Evolutionary conservation across 768 basidiomycete genomes (phyloP).

Genomic region (Podaxis carcinomalis): DNA sequence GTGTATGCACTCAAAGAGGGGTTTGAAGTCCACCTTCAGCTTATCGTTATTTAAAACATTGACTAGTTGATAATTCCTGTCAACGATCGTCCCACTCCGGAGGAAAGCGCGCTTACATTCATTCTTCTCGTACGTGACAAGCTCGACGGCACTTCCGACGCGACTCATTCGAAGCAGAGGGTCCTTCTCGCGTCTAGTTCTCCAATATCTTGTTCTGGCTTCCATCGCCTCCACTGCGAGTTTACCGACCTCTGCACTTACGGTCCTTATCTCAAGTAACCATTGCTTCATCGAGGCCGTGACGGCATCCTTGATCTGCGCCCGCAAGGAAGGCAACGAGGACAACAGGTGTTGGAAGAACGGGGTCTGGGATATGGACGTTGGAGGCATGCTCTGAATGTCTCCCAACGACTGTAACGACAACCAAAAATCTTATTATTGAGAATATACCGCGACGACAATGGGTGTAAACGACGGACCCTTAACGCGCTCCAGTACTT

Average conservation of each 20-base stretch:
- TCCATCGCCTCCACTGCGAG: slow-evolving; percentile 92
- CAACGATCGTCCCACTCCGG: neutral
- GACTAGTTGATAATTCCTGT: slow-evolving; percentile 41
- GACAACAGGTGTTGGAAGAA: slow-evolving; percentile 90
- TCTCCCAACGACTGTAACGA: slow-evolving; percentile 84
- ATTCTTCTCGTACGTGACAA: slow-evolving; percentile 88
- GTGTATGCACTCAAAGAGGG: slow-evolving; percentile 94
- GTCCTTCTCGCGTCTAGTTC: slow-evolving; percentile 78
- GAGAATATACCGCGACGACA: slow-evolving; percentile 21
- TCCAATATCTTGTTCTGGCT: slow-evolving; percentile 76
- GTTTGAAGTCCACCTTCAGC: slow-evolving; percentile 88
- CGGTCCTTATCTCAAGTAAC: slow-evolving; percentile 91
- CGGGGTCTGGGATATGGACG: slow-evolving; percentile 86
- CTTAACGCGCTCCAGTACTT: slow-evolving; percentile 97
- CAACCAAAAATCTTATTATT: slow-evolving; percentile 25
- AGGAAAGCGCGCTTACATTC: slow-evolving; percentile 65
- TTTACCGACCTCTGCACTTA: slow-evolving; percentile 79
- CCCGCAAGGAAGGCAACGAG: slow-evolving; percentile 85
- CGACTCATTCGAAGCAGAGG: slow-evolving; percentile 68
- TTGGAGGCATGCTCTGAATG: slow-evolving; percentile 85
- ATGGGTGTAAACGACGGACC: slow-evolving; percentile 52
- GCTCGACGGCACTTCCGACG: slow-evolving; percentile 89
- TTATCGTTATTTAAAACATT: slow-evolving; percentile 90
- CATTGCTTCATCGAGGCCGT: slow-evolving; percentile 95
- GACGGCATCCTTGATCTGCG: slow-evolving; percentile 89